Conservation (phyloP, 495 filamentous ascomycete genomes). For the Stereocaulon alpinum region DNA sequence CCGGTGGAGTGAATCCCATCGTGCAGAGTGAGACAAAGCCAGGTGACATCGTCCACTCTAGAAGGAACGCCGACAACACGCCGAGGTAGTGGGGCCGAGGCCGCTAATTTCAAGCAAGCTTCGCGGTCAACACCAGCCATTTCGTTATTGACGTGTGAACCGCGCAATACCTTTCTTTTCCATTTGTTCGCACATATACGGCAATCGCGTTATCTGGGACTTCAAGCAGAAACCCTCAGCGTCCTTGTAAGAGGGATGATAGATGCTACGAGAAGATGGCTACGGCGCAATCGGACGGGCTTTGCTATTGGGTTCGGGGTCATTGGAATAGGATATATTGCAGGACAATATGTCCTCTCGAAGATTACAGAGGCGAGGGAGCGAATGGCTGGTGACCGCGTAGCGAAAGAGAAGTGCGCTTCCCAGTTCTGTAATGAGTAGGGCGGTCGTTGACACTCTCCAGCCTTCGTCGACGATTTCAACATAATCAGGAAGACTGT, state of each 20-base stretch:
- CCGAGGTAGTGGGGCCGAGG: no score
- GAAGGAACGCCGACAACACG: no score
- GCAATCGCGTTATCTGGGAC: background rate
- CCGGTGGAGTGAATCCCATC: constrained; percentile 11
- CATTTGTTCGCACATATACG: no score
- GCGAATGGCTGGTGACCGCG: constrained; percentile 89
- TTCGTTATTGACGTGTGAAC: no score
- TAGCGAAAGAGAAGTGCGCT: constrained; percentile 83
- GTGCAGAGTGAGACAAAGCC: constrained; percentile 20
- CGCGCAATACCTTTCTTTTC: no score
- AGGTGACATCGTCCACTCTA: background rate
- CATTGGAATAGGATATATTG: constrained; percentile 82
- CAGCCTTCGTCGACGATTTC: constrained; percentile 90
- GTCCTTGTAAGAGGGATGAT: constrained; percentile 49
- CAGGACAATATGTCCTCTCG: constrained; percentile 77
- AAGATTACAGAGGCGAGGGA: constrained; percentile 89
- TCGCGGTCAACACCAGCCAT: background rate
- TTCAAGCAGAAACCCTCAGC: background rate
- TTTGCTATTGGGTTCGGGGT: constrained; percentile 80
- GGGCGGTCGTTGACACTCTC: constrained; percentile 5
- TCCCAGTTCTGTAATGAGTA: background rate
- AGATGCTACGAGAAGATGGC: constrained; percentile 71
- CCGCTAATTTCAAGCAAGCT: no score
- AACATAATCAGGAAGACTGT: constrained; percentile 98
- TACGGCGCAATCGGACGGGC: constrained; percentile 81